Evolutionary conservation across 345 rosid genomes (phyloP).

Genomic region (Jatropha curcas): DNA sequence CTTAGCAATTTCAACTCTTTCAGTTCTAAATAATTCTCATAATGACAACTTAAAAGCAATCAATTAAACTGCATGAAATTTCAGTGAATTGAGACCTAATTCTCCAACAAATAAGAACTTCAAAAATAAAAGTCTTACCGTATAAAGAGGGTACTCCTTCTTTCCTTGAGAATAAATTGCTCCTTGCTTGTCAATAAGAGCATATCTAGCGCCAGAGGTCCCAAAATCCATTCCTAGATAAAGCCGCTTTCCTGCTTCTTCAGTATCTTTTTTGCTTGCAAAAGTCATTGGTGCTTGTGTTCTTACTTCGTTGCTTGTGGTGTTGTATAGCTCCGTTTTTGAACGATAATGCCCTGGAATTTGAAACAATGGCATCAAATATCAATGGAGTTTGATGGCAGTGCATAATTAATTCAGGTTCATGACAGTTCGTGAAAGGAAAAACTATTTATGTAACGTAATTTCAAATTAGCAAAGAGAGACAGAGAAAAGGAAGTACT

Average conservation of each 20-base stretch:
- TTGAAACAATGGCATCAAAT: background rate
- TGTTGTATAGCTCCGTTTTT: constrained; percentile 14
- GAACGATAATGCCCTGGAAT: constrained; percentile 37
- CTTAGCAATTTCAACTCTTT: background rate
- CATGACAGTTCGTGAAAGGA: background rate
- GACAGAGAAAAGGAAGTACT: constrained; percentile 3
- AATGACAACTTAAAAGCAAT: background rate
- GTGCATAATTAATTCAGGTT: background rate
- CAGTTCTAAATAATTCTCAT: background rate
- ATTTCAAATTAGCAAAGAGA: background rate
- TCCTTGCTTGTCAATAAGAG: constrained; percentile 70
- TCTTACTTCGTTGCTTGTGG: constrained; percentile 14
- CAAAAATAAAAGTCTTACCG: constrained; percentile 35
- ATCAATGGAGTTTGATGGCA: background rate
- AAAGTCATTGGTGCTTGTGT: constrained; percentile 31
- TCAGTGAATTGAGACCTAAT: background rate
- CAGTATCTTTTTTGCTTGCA: constrained; percentile 23
- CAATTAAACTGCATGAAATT: background rate
- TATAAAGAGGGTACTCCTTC: constrained; percentile 56
- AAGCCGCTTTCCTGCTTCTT: constrained; percentile 40
- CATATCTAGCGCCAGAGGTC: constrained; percentile 86
- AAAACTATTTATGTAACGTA: background rate
- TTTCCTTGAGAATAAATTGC: constrained; percentile 59
- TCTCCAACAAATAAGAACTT: background rate
- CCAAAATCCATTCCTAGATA: constrained; percentile 96